Evolutionary conservation across 495 filamentous ascomycete genomes (phyloP).

Genomic region (Penicillium nucicola): DNA sequence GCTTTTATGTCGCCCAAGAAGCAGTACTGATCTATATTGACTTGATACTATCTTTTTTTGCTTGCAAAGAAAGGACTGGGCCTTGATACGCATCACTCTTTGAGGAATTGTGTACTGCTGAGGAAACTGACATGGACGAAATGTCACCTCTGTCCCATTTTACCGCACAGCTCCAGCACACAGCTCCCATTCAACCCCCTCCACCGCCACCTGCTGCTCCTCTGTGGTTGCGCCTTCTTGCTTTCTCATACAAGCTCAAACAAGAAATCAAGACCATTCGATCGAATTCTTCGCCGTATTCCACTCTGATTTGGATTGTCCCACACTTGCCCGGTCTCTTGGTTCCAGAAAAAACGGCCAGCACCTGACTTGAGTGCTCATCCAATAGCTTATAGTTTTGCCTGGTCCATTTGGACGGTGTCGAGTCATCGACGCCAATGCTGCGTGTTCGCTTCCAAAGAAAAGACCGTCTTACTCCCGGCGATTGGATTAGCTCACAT

Average conservation of each 20-base stretch:
- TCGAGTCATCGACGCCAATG: constrained; percentile 9
- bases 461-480: constrained; percentile 11
- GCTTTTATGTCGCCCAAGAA: neutral
- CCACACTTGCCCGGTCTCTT: constrained; percentile 13
- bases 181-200: neutral
- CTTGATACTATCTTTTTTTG: no score
- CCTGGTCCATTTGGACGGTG: constrained; percentile 3
- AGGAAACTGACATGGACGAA: no score
- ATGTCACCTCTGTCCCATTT: no score
- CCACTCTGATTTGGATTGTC: constrained; percentile 19
- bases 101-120: no score
- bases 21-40: neutral
- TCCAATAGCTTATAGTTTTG: constrained; percentile 25
- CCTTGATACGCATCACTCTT: no score
- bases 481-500: neutral
- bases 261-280: constrained; percentile 23
- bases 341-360: constrained; percentile 18
- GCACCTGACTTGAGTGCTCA: constrained; percentile 9
- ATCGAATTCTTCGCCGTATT: constrained; percentile 22
- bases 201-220: constrained; percentile 11
- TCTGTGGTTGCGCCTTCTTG: constrained; percentile 10
- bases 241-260: constrained; percentile 17
- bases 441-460: constrained; percentile 23
- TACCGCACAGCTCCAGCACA: no score
- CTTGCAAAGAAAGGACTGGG: no score